Evolutionary conservation across 495 filamentous ascomycete genomes (phyloP), one percentile per base, ranked within the genome.

Genomic region (Massariosphaeria phaeospora): DNA sequence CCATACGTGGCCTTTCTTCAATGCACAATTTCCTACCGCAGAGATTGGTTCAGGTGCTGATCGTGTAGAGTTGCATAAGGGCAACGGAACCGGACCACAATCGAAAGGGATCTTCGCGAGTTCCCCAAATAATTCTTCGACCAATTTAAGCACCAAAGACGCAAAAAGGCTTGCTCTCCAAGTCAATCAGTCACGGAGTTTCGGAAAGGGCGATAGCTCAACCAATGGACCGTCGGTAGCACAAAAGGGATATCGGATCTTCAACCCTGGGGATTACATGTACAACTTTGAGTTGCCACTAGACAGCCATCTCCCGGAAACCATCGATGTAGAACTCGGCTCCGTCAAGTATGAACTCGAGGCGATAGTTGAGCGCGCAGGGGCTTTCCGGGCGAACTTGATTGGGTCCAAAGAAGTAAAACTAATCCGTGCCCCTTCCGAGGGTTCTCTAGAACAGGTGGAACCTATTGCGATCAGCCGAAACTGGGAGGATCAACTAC

Each of bases 381-480:
- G 94, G 2, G 86, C 91, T 3, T 97, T 98, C 72, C 86, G 91
- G 57, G 81, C 89, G 20, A 97, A 95, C 59, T 79, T 98, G 1
- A 75, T 88, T 30, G 93, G 93, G 17, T 78, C 73, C 12, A 85
- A 88, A 68, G 94, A 97, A 66, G 82, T 98, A 9, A 80, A 79
- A 3, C 79, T 98, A 38, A 86, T 98, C 24, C 84, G 93, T 13
- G 84, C 91, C 1, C 93, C 93, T 0, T 83, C 91, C 15, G 89
- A 97, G 72, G 80, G 90, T 42, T 97, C 91, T 3, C 73, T 97
- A 43, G 94, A 98, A 65, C 87, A 89, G 69, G 82, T 91, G 23
- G 93, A 98, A 65, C 93, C 93, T 12, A 98, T 98, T 68, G 91
- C 91, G 18, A 97, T 98, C 63, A 96, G 88, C 47, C 77, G 93